phyloP scores from a whole-genome alignment of 495 filamentous ascomycete genomes.

The Hypoxylon fragiforme region DNA sequence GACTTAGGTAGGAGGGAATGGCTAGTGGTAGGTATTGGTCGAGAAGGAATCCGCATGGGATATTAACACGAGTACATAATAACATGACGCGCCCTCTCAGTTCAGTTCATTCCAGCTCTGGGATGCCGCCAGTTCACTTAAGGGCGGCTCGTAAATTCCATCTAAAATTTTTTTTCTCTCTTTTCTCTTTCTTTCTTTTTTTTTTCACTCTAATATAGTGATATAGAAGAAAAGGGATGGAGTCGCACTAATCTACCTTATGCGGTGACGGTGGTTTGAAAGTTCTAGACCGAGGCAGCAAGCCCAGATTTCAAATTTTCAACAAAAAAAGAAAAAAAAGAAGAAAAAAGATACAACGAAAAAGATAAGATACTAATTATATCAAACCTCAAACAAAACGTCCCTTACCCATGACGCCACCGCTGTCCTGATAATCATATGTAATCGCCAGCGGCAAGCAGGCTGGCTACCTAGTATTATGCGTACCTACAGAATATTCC shows the following conservation, averaged over 20 bases:
- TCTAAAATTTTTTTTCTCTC: too few species aligned
- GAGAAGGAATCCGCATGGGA: constrained; percentile 10
- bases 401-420: constrained; percentile 12
- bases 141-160: constrained; percentile 26
- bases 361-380: too few species aligned
- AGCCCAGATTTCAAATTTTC: too few species aligned
- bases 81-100: constrained; percentile 13
- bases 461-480: too few species aligned
- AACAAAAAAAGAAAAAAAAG: too few species aligned
- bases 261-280: constrained; percentile 11
- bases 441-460: constrained; percentile 5
- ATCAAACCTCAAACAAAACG: constrained; percentile 26
- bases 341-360: too few species aligned
- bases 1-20: too few species aligned
- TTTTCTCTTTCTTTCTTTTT: too few species aligned
- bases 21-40: too few species aligned
- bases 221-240: constrained; percentile 23
- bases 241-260: too few species aligned
- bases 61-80: too few species aligned
- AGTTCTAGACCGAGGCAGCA: constrained; percentile 18
- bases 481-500: constrained; percentile 30
- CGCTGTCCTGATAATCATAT: constrained; percentile 21
- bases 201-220: too few species aligned
- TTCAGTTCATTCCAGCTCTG: constrained; percentile 20
- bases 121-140: background rate